Conservation (phyloP, 805 yeast genomes). For the Wickerhamiella siamensis region DNA sequence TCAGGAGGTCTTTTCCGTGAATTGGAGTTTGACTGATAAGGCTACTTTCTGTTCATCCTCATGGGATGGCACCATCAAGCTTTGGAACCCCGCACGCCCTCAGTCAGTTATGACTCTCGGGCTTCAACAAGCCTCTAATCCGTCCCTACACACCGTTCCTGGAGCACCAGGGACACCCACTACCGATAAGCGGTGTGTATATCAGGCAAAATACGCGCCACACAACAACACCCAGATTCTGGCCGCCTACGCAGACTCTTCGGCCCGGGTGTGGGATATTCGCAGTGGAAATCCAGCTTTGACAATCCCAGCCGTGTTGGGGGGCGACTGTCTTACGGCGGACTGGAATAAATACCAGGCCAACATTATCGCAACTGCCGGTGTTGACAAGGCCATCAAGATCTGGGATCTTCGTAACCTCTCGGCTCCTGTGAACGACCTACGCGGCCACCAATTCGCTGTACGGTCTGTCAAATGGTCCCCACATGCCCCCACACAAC, state of each 20-base stretch:
- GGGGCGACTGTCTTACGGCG: slow-evolving; percentile 62
- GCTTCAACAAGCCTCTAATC: slow-evolving; percentile 22
- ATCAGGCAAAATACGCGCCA: slow-evolving; percentile 70
- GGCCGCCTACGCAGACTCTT: slow-evolving; percentile 62
- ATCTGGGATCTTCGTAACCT: slow-evolving; percentile 83
- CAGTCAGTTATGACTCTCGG: slow-evolving; percentile 7
- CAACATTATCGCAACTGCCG: slow-evolving; percentile 68
- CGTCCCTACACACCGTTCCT: slow-evolving; percentile 11
- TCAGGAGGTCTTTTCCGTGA: slow-evolving; percentile 56
- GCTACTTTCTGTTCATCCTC: slow-evolving; percentile 58
- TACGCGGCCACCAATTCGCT: slow-evolving; percentile 81
- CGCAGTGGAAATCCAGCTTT: slow-evolving; percentile 33
- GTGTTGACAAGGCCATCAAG: slow-evolving; percentile 75
- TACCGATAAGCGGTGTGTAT: slow-evolving; percentile 33
- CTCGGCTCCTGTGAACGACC: slow-evolving; percentile 51
- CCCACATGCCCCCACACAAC: slow-evolving; percentile 61
- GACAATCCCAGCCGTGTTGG: slow-evolving; percentile 60
- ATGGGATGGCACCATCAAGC: slow-evolving; percentile 82
- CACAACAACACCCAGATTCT: slow-evolving; percentile 59
- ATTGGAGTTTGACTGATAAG: slow-evolving; percentile 63
- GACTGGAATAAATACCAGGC: slow-evolving; percentile 89
- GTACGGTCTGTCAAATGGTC: slow-evolving; percentile 76
- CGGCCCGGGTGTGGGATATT: slow-evolving; percentile 68
- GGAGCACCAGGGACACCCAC: slow-evolving; percentile 12
- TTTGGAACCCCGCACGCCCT: slow-evolving; percentile 22